Percentiles rank a stretch among this genome's conserved stretches.
These are phyloP conservation scores for Thielaviopsis euricoi DNA, from an alignment of 2,329 filamentous ascomycete species.

Conservation along the genomic window DNA sequence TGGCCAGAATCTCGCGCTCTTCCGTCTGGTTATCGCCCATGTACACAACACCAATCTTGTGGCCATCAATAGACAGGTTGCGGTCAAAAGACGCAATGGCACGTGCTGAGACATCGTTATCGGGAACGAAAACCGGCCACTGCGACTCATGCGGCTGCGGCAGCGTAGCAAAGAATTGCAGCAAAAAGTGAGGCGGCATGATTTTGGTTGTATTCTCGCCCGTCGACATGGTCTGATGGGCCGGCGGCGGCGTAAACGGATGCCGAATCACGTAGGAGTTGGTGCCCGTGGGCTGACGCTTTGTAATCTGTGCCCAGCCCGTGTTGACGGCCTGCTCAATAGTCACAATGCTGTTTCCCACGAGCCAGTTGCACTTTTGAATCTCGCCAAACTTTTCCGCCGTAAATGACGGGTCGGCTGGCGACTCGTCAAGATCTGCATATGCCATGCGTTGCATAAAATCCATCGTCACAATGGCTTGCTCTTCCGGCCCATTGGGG, in stretches of 20 bases:
- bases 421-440: conserved; percentile 68
- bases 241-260: conserved; percentile 39
- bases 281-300: conserved; percentile 53
- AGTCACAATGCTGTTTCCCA: conserved; percentile 58
- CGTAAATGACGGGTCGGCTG: conserved; percentile 48
- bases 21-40: conserved; percentile 72
- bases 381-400: conserved; percentile 48
- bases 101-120: conserved; percentile 51
- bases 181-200: conserved; percentile 56
- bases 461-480: conserved; percentile 83
- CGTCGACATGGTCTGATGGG: conserved; percentile 31
- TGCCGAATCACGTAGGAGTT: conserved; percentile 43
- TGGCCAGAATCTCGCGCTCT: conserved; percentile 73
- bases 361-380: conserved; percentile 50
- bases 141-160: conserved; percentile 40
- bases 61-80: conserved; percentile 78
- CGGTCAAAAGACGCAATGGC: conserved; percentile 72
- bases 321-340: conserved; percentile 52
- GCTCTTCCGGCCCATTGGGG: conserved; percentile 62
- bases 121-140: conserved; percentile 61
- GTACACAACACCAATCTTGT: conserved; percentile 91
- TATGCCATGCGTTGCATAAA: conserved; percentile 84
- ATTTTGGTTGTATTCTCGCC: conserved; percentile 39
- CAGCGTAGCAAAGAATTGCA: conserved; percentile 49
- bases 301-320: conserved; percentile 55